Evolutionary conservation across 2,329 filamentous ascomycete genomes (phyloP).

Genomic region (Colletotrichum sp.): DNA sequence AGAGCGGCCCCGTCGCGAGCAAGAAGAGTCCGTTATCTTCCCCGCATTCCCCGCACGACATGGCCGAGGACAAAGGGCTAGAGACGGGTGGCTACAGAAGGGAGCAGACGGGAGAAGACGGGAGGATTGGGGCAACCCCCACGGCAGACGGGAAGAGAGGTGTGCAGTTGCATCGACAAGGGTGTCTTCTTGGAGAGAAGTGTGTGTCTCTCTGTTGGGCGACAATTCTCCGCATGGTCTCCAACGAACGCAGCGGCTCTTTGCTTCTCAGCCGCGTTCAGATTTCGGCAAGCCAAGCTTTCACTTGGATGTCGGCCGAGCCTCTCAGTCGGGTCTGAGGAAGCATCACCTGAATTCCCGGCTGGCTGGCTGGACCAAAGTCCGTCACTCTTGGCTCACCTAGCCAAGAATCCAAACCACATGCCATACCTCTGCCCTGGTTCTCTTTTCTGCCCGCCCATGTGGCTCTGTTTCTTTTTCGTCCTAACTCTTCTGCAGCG

Average conservation of each 20-base stretch:
- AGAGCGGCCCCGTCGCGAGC: not conserved
- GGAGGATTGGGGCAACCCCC: not conserved
- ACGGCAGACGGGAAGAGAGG: not conserved
- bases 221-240: not conserved
- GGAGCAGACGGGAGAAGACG: not conserved
- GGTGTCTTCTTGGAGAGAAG: not conserved
- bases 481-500: not conserved
- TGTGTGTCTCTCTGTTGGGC: too few relatives aligned
- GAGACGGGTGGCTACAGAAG: not conserved
- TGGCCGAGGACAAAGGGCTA: not conserved
- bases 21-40: not conserved
- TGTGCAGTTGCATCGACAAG: not conserved
- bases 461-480: not conserved
- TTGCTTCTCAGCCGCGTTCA: not conserved
- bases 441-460: not conserved
- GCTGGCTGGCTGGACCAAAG: not conserved
- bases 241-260: not conserved
- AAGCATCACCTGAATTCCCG: not conserved
- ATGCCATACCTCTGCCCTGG: not conserved
- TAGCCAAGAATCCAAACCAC: not conserved
- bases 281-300: not conserved
- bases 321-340: not conserved
- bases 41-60: not conserved
- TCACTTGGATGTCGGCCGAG: not conserved
- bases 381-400: not conserved